A percentile compares a stretch with the other conserved stretches of the same genome.
These are phyloP conservation scores for Exophiala sp. DNA, from an alignment of 2,329 filamentous ascomycete species.

Conservation along the genomic window DNA sequence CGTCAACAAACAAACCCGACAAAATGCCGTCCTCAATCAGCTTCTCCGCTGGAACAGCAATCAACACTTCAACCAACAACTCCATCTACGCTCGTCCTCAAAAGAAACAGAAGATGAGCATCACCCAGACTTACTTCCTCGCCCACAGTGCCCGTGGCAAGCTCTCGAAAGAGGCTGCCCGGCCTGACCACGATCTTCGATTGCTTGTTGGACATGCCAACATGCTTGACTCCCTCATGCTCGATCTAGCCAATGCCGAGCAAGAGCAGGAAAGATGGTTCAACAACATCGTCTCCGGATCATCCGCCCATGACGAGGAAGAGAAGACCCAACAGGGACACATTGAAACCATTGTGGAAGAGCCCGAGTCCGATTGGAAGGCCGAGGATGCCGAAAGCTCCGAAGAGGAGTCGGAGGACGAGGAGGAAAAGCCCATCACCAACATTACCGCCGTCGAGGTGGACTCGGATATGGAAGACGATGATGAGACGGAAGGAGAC, in stretches of 20 bases:
- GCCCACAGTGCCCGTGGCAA: conserved; percentile 94
- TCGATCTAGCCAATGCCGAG: conserved; percentile 85
- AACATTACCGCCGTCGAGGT: conserved; percentile 53
- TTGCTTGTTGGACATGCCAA: conserved; percentile 97
- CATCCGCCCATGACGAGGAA: conserved; percentile 57
- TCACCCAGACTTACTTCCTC: conserved; percentile 97
- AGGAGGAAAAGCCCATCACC: conserved; percentile 48
- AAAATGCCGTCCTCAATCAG: conserved; percentile 30
- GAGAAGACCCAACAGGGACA: conserved; percentile 69
- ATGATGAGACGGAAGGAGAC: conserved; percentile 57
- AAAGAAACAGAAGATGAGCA: conserved; percentile 74
- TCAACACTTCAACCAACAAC: conserved; percentile 17
- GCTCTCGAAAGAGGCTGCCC: conserved; percentile 86
- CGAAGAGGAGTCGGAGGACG: conserved; percentile 51
- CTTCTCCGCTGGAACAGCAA: conserved; percentile 23
- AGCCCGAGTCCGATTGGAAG: conserved; percentile 64
- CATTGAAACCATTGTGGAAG: conserved; percentile 69
- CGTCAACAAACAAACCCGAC: conserved; percentile 14
- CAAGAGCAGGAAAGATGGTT: conserved; percentile 96
- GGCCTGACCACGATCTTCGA: conserved; percentile 87
- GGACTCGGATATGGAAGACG: conserved; percentile 41
- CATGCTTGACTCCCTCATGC: conserved; percentile 91
- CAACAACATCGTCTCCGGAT: conserved; percentile 85
- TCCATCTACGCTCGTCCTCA: conserved; percentile 29
- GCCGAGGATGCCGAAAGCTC: conserved; percentile 54